phyloP scores from a whole-genome alignment of 1,284 basidiomycete genomes.

The Butyriboletus appendiculatus region DNA sequence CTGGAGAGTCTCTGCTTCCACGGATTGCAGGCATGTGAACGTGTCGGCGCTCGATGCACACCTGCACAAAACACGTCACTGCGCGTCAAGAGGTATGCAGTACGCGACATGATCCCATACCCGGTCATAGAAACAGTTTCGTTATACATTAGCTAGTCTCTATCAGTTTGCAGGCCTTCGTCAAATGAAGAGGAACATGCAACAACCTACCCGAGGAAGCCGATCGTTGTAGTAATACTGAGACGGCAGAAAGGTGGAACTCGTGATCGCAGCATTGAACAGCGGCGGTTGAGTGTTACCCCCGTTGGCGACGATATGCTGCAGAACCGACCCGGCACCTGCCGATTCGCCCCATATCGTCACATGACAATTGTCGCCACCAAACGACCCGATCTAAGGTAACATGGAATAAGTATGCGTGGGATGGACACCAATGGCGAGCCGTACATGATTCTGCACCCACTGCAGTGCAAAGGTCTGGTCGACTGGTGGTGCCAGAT shows the following conservation, averaged over 20 bases:
- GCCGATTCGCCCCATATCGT: conserved; percentile 34
- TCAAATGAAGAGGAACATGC: background rate
- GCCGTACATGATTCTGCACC: conserved; percentile 31
- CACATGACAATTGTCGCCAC: conserved; percentile 29
- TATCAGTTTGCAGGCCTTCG: background rate
- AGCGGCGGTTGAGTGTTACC: conserved; percentile 22
- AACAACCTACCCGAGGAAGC: conserved; percentile 14
- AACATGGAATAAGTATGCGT: background rate
- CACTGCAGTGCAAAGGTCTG: conserved; percentile 34
- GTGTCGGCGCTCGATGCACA: conserved; percentile 25
- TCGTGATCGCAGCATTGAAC: conserved; percentile 28
- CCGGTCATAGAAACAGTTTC: conserved; percentile 12
- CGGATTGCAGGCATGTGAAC: conserved; percentile 29
- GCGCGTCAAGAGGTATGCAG: background rate
- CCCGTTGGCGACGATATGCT: conserved; percentile 20
- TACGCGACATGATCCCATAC: conserved; percentile 5
- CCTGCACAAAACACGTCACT: conserved; percentile 7
- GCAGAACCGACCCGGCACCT: conserved; percentile 22
- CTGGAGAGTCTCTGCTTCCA: conserved; percentile 22
- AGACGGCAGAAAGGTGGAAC: conserved; percentile 26
- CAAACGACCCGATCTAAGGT: conserved; percentile 24
- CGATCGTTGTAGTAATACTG: conserved; percentile 32
- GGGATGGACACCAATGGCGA: background rate
- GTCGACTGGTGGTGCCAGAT: conserved; percentile 20
- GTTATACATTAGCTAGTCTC: conserved; percentile 22